Evolutionary conservation across 768 basidiomycete genomes (phyloP).

Genomic region (Hypsizygus marmoreus): DNA sequence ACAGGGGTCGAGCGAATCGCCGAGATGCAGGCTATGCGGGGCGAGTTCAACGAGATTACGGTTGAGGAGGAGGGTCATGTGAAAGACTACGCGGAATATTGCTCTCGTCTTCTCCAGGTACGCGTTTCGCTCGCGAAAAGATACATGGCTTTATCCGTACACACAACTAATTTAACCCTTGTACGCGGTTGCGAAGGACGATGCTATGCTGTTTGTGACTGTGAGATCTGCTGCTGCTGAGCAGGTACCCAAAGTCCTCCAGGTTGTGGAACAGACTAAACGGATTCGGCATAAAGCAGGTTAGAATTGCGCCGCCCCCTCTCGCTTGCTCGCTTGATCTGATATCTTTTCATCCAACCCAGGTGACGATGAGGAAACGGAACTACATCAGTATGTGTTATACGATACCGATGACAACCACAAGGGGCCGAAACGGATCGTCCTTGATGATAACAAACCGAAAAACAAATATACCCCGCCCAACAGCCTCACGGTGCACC

Average conservation of each 20-base stretch:
- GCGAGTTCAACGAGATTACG: constrained; percentile 75
- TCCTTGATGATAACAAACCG: constrained; percentile 57
- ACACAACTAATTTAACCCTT: no score
- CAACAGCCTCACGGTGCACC: constrained; percentile 64
- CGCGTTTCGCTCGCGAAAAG: constrained; percentile 12
- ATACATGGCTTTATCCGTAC: constrained; percentile 5
- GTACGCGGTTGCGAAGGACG: no score
- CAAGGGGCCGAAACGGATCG: constrained; percentile 68
- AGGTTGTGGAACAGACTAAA: constrained; percentile 79
- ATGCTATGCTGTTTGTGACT: constrained; percentile 79
- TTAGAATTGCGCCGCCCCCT: constrained; percentile 25
- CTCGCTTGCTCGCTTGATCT: no score
- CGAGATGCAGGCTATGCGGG: constrained; percentile 66
- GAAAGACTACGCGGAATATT: constrained; percentile 71
- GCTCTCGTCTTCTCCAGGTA: constrained; percentile 63
- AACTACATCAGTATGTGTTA: constrained; percentile 75
- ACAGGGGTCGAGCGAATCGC: constrained; percentile 69
- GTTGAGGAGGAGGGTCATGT: constrained; percentile 66
- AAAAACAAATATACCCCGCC: constrained; percentile 64
- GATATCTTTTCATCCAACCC: no score
- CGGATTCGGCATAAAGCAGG: constrained; percentile 77
- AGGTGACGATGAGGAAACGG: constrained; percentile 55
- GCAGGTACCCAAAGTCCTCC: constrained; percentile 77
- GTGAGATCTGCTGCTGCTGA: constrained; percentile 62
- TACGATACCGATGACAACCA: constrained; percentile 54